phyloP scores from a whole-genome alignment of 2,329 filamentous ascomycete genomes.

The Chrysoporthe puriensis region DNA sequence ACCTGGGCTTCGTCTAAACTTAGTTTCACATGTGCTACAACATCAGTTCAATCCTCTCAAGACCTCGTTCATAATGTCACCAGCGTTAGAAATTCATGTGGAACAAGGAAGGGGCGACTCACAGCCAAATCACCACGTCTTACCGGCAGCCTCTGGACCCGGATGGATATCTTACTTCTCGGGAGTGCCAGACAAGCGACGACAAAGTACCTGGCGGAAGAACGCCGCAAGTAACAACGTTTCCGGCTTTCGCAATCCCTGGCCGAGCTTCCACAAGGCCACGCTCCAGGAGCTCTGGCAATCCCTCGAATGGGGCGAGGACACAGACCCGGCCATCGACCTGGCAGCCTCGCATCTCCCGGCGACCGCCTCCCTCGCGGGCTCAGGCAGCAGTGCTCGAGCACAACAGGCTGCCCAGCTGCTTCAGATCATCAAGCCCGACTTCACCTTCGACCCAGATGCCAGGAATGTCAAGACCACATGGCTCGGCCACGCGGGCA shows the following conservation, averaged over 20 bases:
- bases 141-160: not conserved
- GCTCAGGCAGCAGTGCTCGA: conserved; percentile 11
- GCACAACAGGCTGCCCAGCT: conserved; percentile 31
- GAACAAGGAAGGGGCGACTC: not conserved
- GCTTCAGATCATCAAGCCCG: conserved; percentile 30
- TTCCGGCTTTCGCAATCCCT: conserved; percentile 35
- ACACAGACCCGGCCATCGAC: conserved; percentile 30
- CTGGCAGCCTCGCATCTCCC: conserved; percentile 31
- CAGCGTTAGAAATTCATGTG: not conserved
- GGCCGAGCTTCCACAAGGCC: conserved; percentile 36
- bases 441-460: conserved; percentile 31
- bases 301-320: conserved; percentile 33
- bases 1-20: not conserved
- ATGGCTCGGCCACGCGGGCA: conserved; percentile 77
- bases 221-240: not conserved
- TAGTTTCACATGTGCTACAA: not conserved
- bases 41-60: not conserved
- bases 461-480: conserved; percentile 50
- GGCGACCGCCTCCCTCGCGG: not conserved
- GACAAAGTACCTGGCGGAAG: not conserved
- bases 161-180: conserved; percentile 20
- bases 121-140: conserved; percentile 11
- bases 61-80: not conserved
- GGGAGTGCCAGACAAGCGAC: conserved; percentile 17
- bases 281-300: conserved; percentile 29